Evolutionary conservation across 192 early-diverging fungal species (phyloP).

Genomic region (Coemansia sp.): DNA sequence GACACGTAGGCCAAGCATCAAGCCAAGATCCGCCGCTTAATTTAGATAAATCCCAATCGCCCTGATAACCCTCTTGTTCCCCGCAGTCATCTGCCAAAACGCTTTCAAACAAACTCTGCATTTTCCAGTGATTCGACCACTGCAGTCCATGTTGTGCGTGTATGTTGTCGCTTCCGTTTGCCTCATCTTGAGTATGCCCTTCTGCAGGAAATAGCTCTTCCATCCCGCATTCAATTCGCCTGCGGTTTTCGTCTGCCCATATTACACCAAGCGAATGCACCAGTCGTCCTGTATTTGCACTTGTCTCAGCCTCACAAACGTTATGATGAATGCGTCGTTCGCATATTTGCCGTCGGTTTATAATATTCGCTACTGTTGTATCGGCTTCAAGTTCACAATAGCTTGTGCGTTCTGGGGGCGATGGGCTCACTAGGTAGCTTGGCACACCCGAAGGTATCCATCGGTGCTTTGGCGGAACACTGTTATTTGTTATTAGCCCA

Average conservation of each 20-base stretch:
- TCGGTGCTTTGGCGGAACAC: constrained; percentile 11
- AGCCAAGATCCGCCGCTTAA: constrained; percentile 8
- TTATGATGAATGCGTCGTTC: constrained; percentile 57
- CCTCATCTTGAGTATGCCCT: background rate
- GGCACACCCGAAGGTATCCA: constrained; percentile 39
- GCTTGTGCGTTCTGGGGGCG: constrained; percentile 55
- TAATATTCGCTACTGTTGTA: constrained; percentile 58
- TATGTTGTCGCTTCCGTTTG: background rate
- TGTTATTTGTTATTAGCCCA: constrained; percentile 10
- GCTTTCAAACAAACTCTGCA: constrained; percentile 41
- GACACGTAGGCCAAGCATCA: constrained; percentile 26
- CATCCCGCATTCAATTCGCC: constrained; percentile 40
- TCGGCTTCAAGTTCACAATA: constrained; percentile 80
- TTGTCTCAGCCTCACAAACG: constrained; percentile 30
- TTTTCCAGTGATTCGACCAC: constrained; percentile 47
- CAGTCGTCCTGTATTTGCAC: constrained; percentile 40
- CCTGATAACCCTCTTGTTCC: background rate
- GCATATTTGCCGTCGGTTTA: constrained; percentile 58
- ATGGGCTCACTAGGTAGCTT: constrained; percentile 31
- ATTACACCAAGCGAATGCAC: constrained; percentile 62
- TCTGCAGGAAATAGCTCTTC: constrained; percentile 2
- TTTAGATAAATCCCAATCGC: background rate
- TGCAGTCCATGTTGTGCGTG: constrained; percentile 7
- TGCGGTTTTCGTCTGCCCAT: constrained; percentile 64
- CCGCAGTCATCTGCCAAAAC: constrained; percentile 20